These are phyloP conservation scores for Beauveria rudraprayagi DNA, from an alignment of 2,329 filamentous ascomycete species.

Conservation along the genomic window DNA sequence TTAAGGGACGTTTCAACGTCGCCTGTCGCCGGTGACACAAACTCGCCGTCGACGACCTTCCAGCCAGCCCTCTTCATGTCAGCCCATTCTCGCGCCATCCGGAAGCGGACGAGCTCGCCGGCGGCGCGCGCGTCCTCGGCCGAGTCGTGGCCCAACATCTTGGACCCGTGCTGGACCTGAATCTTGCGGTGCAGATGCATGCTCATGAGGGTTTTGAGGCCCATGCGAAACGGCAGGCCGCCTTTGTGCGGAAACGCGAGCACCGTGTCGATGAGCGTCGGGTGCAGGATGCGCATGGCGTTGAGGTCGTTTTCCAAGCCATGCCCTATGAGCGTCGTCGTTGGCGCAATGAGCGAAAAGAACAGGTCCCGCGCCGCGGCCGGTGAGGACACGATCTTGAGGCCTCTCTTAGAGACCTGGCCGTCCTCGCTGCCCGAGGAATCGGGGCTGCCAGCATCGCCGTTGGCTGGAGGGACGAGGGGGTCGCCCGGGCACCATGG, in stretches of 20 bases:
- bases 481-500: constrained; percentile 35
- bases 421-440: constrained; percentile 20
- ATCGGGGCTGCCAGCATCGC: constrained; percentile 11
- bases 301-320: constrained; percentile 95
- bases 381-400: constrained; percentile 71
- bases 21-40: constrained; percentile 30
- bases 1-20: not conserved
- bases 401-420: constrained; percentile 29
- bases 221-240: constrained; percentile 69
- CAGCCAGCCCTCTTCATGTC: constrained; percentile 60
- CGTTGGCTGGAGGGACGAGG: constrained; percentile 19
- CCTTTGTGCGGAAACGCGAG: constrained; percentile 71
- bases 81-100: constrained; percentile 63
- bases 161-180: constrained; percentile 54
- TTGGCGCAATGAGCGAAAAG: constrained; percentile 64
- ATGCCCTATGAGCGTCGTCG: constrained; percentile 83
- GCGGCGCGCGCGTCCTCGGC: constrained; percentile 85
- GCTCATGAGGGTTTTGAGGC: constrained; percentile 67
- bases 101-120: constrained; percentile 72
- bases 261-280: constrained; percentile 76
- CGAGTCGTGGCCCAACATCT: constrained; percentile 70
- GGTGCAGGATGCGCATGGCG: constrained; percentile 73
- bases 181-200: constrained; percentile 67
- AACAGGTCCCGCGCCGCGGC: constrained; percentile 67
- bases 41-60: constrained; percentile 44